These are phyloP conservation scores for Trichoderma endophyticum DNA, from an alignment of 2,329 filamentous ascomycete genomes.

Conservation along the genomic window DNA sequence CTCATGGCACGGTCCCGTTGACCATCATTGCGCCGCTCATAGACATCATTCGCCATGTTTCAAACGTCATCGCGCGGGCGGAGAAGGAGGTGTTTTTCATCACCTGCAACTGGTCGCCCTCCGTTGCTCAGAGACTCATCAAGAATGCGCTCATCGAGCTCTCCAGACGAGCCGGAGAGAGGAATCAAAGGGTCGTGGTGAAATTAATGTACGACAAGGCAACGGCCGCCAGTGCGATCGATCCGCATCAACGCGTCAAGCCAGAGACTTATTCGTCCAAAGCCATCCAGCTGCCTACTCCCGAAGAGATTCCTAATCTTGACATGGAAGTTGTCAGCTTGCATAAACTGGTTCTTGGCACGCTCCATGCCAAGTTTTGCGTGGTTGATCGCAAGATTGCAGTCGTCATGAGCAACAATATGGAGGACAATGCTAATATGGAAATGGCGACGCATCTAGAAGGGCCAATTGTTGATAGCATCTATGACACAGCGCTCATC, in stretches of 20 bases:
- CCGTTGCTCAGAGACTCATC: conserved; percentile 63
- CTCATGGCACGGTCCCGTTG: conserved; percentile 61
- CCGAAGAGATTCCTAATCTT: conserved; percentile 66
- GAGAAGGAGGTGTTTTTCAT: conserved; percentile 70
- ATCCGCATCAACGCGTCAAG: conserved; percentile 61
- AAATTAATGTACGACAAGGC: conserved; percentile 76
- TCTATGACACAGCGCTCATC: conserved; percentile 72
- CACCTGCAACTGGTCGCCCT: conserved; percentile 74
- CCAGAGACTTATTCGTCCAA: conserved; percentile 56
- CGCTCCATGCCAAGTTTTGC: conserved; percentile 76
- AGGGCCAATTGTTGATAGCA: conserved; percentile 70
- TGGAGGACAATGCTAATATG: conserved; percentile 73
- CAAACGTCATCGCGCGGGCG: conserved; percentile 71
- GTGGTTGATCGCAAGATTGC: conserved; percentile 70
- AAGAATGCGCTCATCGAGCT: conserved; percentile 68
- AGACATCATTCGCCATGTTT: conserved; percentile 71
- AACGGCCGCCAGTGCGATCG: conserved; percentile 58
- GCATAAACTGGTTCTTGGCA: conserved; percentile 67
- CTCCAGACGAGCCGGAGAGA: conserved; percentile 58
- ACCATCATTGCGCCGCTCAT: conserved; percentile 57
- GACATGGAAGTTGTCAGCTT: conserved; percentile 72
- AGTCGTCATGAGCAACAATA: conserved; percentile 74
- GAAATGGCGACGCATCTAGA: conserved; percentile 79
- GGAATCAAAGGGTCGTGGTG: conserved; percentile 58
- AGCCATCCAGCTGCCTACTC: conserved; percentile 58